A percentile compares a stretch with the other conserved stretches of the same genome.
Evolutionary conservation across 768 basidiomycete species (phyloP).

Genomic region (Rhizopogon roseolus): DNA sequence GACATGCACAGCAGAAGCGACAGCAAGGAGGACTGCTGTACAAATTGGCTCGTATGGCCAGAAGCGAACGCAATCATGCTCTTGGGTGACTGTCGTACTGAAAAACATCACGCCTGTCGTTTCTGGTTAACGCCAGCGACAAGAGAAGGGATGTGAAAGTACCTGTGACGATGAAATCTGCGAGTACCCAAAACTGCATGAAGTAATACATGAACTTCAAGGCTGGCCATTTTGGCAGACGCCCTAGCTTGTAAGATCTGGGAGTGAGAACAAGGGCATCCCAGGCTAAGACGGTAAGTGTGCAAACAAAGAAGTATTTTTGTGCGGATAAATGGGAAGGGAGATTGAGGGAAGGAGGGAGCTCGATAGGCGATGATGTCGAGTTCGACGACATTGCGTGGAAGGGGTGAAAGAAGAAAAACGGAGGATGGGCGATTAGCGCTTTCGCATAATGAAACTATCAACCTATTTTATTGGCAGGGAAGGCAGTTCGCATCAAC

Average conservation of each 20-base stretch:
- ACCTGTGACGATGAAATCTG: slow-evolving; percentile 78
- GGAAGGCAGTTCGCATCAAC: slow-evolving; percentile 18
- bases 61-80: slow-evolving; percentile 56
- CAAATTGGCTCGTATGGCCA: slow-evolving; percentile 86
- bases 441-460: background rate
- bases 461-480: slow-evolving; percentile 1
- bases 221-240: slow-evolving; percentile 61
- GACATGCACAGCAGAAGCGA: slow-evolving; percentile 71
- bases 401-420: background rate
- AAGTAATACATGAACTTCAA: slow-evolving; percentile 77
- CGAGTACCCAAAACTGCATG: slow-evolving; percentile 70
- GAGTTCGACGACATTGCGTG: slow-evolving; percentile 15
- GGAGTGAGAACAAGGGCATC: slow-evolving; percentile 84
- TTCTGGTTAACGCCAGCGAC: slow-evolving; percentile 1
- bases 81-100: slow-evolving; percentile 60
- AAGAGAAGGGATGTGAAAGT: slow-evolving; percentile 9
- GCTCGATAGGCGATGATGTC: background rate
- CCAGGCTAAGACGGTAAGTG: slow-evolving; percentile 86
- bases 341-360: slow-evolving; percentile 69
- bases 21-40: slow-evolving; percentile 70
- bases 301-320: slow-evolving; percentile 89
- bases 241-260: slow-evolving; percentile 67
- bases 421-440: background rate
- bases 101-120: slow-evolving; percentile 75
- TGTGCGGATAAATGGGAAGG: slow-evolving; percentile 77